These are phyloP conservation scores for Nadsonia commutata DNA, from an alignment of 1,139 yeast species.

Conservation along the genomic window DNA sequence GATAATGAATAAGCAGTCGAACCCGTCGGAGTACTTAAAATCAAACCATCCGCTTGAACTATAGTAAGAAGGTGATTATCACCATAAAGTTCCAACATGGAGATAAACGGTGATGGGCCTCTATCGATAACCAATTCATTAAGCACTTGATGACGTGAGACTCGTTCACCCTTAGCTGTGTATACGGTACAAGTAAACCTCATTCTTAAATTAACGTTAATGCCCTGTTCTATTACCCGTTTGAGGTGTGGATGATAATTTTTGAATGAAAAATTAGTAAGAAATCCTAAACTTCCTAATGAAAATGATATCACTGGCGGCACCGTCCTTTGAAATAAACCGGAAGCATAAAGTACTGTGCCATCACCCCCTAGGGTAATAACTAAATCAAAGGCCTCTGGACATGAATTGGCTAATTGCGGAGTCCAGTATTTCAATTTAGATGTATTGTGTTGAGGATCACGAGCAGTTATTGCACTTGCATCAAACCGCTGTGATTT, in stretches of 20 bases:
- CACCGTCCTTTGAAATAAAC: conserved; percentile 47
- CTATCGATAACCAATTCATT: conserved; percentile 77
- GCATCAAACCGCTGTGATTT: conserved; percentile 45
- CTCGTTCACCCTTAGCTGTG: conserved; percentile 33
- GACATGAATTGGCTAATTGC: conserved; percentile 36
- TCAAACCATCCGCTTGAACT: conserved; percentile 83
- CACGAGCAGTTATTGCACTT: conserved; percentile 22
- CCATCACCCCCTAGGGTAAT: conserved; percentile 86
- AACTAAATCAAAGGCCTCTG: conserved; percentile 58
- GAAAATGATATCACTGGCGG: conserved; percentile 80
- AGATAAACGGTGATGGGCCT: conserved; percentile 80
- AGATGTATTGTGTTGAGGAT: conserved; percentile 10
- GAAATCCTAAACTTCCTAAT: conserved; percentile 70
- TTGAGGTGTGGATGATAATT: conserved; percentile 44
- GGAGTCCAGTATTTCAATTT: conserved; percentile 57
- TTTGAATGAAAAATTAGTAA: conserved; percentile 26
- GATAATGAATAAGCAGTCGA: conserved; percentile 83
- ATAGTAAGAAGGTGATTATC: conserved; percentile 67
- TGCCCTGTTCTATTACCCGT: conserved; percentile 49
- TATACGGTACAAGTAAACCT: conserved; percentile 53
- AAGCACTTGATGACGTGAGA: conserved; percentile 64
- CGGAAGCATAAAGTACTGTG: conserved; percentile 57
- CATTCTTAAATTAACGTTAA: conserved; percentile 67
- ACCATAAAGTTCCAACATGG: conserved; percentile 71
- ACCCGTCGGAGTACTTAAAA: conserved; percentile 84